Evolutionary conservation across 176 grass and related monocot species (phyloP).

Genomic region (Tillandsia leiboldiana): DNA sequence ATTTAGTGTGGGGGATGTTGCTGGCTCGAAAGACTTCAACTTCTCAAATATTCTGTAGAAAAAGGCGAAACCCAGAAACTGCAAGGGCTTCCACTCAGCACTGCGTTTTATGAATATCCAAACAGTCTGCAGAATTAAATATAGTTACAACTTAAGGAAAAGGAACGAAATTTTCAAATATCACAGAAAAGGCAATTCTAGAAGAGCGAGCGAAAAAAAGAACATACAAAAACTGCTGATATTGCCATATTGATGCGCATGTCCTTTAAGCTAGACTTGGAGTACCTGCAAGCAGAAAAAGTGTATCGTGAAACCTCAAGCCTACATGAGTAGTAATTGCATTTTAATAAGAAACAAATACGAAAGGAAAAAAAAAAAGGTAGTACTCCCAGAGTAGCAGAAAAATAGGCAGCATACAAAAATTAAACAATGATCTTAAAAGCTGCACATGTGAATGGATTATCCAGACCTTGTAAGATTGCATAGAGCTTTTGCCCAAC

Average conservation of each 20-base stretch:
- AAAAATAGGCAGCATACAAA: no score
- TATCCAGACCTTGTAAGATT: no score
- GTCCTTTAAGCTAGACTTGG: slow-evolving; percentile 63
- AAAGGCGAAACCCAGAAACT: slow-evolving; percentile 85
- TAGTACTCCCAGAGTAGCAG: no score
- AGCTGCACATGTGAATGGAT: no score
- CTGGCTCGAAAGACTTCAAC: slow-evolving; percentile 67
- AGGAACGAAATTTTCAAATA: not conserved
- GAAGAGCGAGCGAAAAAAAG: slow-evolving; percentile 6
- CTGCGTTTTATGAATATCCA: slow-evolving; percentile 57
- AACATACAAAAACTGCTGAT: slow-evolving; percentile 78
- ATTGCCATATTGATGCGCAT: slow-evolving; percentile 82
- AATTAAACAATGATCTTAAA: no score
- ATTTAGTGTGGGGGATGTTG: slow-evolving; percentile 67
- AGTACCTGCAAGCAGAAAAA: slow-evolving; percentile 52
- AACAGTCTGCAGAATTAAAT: slow-evolving; percentile 49
- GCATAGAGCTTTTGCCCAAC: not conserved
- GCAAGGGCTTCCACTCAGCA: slow-evolving; percentile 88
- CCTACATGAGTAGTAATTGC: no score
- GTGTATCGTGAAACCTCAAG: not conserved
- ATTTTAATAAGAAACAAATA: no score
- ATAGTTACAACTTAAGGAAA: slow-evolving; percentile 14
- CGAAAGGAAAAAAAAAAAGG: no score
- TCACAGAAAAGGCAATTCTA: not conserved
- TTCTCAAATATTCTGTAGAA: slow-evolving; percentile 98